phyloP scores from a whole-genome alignment of 164 flowering plant genomes.

The Tetracentron sinense region DNA sequence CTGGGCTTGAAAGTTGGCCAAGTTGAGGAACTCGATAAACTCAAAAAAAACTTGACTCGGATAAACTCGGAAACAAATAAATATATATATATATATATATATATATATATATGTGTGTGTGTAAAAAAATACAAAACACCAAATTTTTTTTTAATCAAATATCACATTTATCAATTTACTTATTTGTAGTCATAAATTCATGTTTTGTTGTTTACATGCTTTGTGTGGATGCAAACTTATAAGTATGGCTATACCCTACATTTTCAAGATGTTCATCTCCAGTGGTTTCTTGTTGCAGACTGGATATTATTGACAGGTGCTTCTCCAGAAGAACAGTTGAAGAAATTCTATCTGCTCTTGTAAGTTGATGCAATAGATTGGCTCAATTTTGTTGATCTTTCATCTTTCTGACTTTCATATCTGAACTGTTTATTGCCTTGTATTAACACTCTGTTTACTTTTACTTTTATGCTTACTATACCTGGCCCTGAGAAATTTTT shows the following conservation, averaged over 20 bases:
- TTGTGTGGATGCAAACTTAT: not conserved
- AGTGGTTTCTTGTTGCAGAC: slow-evolving; percentile 32
- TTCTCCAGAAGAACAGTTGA: slow-evolving; percentile 36
- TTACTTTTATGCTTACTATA: not conserved
- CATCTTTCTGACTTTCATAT: not conserved
- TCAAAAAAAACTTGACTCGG: too few relatives aligned
- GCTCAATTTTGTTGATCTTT: too few relatives aligned
- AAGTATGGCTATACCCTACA: not conserved
- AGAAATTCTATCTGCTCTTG: slow-evolving; percentile 43
- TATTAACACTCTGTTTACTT: not conserved
- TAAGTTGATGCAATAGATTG: slow-evolving; percentile 31
- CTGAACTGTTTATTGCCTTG: not conserved
- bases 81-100: too few relatives aligned
- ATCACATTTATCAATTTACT: too few relatives aligned
- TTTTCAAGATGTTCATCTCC: slow-evolving; percentile 12
- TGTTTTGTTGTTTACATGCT: too few relatives aligned
- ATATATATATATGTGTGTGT: too few relatives aligned
- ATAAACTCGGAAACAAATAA: too few relatives aligned
- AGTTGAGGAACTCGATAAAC: too few relatives aligned
- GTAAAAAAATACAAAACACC: too few relatives aligned
- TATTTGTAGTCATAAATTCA: too few relatives aligned
- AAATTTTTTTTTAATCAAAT: too few relatives aligned
- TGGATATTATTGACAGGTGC: slow-evolving; percentile 51
- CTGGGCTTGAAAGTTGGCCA: too few relatives aligned
- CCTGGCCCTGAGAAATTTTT: not conserved